Base-by-base conservation (phyloP, 225 moss, liverwort and hornwort genomes). In the Asterella californica region DNA sequence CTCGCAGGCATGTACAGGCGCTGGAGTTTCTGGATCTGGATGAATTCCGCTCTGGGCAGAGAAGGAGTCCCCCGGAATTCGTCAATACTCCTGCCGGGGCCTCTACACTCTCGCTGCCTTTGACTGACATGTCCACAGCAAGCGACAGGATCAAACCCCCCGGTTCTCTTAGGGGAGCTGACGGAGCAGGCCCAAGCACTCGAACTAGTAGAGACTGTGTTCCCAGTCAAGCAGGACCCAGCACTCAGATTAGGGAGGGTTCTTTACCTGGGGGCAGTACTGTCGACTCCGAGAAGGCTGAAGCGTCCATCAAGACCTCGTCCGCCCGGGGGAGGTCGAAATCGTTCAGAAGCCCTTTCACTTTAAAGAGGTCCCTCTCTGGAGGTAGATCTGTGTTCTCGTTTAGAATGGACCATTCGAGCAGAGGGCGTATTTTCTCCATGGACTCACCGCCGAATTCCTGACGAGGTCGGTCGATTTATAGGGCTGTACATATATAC, bases 21-120 rank as follows among this genome's bases (percentile, higher is more conserved):
- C 32, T 87, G 46, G 87, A 87, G 74, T 84, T 87, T 42, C 46
- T 87, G 25, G 87, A 87, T 50, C 53, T 87, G 19, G 87, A 87
- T 30, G 87, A 84, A 12, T 52, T 77, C 14, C 81, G 84, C 10
- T 54, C 76, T 42, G 38, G 53, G 21, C 68, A 34, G 46, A 79
- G 57, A 0, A 52, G 63, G 19, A 55, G 79, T 15, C 37, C 72
- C 25, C 42, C 47, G 79, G 82, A 65, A 77, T 76, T 62, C 21
- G 8, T 49, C 12, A 79, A 47, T 24, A 79, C 19, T 79, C 38
- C 70, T 25, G 72, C n/a, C n/a, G n/a, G n/a, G n/a, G n/a, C 71
- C 78, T 83, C 37, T 21, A 82, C 49, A 64, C 80, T 34, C 67
- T 82, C 57, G 0, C 49, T 50, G 3, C 34, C 50, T 6, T 32